These are phyloP conservation scores for Globisporangium camurandrum DNA, from an alignment of 352 stramenopile genomes.

Conservation along the genomic window DNA sequence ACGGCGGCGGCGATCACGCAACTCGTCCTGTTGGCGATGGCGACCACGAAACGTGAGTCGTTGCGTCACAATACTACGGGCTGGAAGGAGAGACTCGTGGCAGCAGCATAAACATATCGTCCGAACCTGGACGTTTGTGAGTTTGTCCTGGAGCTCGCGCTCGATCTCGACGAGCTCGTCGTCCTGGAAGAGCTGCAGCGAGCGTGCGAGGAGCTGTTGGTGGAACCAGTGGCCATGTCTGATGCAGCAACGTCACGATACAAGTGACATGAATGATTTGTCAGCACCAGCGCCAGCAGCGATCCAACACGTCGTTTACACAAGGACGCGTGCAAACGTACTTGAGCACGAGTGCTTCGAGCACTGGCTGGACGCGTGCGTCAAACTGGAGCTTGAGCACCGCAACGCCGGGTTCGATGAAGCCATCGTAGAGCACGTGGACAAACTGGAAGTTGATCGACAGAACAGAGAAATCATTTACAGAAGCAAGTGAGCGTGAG, in stretches of 20 bases:
- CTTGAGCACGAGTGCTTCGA: slow-evolving; percentile 48
- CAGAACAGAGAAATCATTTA: no score
- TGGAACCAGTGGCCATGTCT: slow-evolving; percentile 67
- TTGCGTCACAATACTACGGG: not conserved
- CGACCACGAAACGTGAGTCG: no score
- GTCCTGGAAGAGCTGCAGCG: slow-evolving; percentile 36
- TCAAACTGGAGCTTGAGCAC: slow-evolving; percentile 32
- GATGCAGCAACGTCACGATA: not conserved
- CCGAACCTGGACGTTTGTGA: slow-evolving; percentile 27
- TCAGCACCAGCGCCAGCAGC: not conserved
- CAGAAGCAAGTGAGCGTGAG: not conserved
- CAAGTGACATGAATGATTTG: not conserved
- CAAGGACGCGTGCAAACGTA: slow-evolving; percentile 10
- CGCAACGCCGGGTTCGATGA: slow-evolving; percentile 41
- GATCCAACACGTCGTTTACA: not conserved
- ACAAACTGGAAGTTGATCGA: slow-evolving; percentile 38
- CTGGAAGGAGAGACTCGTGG: not conserved
- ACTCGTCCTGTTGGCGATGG: no score
- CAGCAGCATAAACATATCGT: not conserved
- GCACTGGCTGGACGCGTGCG: slow-evolving; percentile 36
- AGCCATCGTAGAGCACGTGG: slow-evolving; percentile 57
- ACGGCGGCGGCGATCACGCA: slow-evolving; percentile 14
- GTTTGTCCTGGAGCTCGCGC: slow-evolving; percentile 41
- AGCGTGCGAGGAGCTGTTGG: slow-evolving; percentile 43
- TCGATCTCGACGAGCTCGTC: slow-evolving; percentile 38